phyloP scores from a whole-genome alignment of 2,329 filamentous ascomycete genomes.

The Trichoderma arundinaceum region DNA sequence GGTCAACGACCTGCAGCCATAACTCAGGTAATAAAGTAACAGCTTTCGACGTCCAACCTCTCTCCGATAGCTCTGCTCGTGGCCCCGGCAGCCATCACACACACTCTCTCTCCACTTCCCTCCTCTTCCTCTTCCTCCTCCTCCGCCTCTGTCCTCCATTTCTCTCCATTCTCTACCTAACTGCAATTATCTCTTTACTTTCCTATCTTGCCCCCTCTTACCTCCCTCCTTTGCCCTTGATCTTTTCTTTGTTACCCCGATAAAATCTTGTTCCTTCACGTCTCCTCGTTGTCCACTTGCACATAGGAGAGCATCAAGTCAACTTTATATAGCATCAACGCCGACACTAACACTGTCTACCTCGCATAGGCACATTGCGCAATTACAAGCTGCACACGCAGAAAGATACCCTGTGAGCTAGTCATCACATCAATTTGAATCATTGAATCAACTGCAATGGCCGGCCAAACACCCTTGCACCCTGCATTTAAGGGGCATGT shows the following conservation, averaged over 20 bases:
- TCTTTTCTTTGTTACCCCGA: neutral
- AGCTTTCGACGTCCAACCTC: neutral
- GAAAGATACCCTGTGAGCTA: neutral
- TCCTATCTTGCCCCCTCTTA: neutral
- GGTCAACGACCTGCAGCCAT: neutral
- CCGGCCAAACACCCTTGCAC: slow-evolving; percentile 49
- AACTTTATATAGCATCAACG: neutral
- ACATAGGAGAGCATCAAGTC: neutral
- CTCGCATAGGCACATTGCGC: neutral
- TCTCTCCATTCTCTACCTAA: neutral
- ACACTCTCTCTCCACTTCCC: neutral
- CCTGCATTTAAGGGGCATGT: slow-evolving; percentile 73
- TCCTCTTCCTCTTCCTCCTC: neutral
- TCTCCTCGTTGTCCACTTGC: neutral
- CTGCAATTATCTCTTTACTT: neutral
- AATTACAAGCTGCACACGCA: neutral
- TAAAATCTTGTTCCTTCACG: neutral
- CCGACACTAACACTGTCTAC: neutral
- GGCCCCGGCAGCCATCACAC: neutral
- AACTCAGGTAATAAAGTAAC: neutral
- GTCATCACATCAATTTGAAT: neutral
- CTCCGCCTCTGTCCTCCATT: neutral
- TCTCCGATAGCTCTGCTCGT: neutral
- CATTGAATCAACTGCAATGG: slow-evolving; percentile 41
- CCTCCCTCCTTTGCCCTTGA: neutral